Evolutionary conservation across 2,329 filamentous ascomycete species (phyloP).

Genomic region (Penicillium carneum): DNA sequence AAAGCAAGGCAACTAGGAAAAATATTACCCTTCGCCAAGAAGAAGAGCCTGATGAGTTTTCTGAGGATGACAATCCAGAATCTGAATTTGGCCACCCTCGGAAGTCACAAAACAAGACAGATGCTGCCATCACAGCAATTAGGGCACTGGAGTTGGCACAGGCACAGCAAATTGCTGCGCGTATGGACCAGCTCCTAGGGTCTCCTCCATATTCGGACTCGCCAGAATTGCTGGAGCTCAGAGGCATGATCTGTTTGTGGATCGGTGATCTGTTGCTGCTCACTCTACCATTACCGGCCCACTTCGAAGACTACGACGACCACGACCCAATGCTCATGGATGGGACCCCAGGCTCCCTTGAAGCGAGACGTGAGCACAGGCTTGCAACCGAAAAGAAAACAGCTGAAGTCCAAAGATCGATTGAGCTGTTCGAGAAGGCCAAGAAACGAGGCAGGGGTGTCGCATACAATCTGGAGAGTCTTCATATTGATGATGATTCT

Average conservation of each 20-base stretch:
- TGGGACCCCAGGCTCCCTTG: constrained; percentile 37
- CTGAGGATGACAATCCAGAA: constrained; percentile 44
- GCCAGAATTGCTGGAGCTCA: constrained; percentile 70
- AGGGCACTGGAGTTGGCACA: constrained; percentile 62
- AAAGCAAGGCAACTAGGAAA: constrained; percentile 59
- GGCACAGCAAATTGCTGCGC: constrained; percentile 68
- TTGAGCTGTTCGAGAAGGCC: constrained; percentile 46
- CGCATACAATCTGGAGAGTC: constrained; percentile 38
- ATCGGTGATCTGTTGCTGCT: constrained; percentile 68
- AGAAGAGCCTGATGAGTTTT: constrained; percentile 36
- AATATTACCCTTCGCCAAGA: constrained; percentile 43
- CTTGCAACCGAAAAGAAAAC: constrained; percentile 46
- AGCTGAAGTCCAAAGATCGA: constrained; percentile 43
- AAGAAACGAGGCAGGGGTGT: constrained; percentile 43
- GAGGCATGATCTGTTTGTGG: constrained; percentile 78
- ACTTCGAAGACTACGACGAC: constrained; percentile 24
- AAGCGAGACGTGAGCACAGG: constrained; percentile 42
- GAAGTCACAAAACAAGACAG: constrained; percentile 48
- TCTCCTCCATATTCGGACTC: constrained; percentile 75
- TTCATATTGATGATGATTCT: constrained; percentile 40
- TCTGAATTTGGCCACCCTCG: constrained; percentile 31
- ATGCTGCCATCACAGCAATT: constrained; percentile 45
- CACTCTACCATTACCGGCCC: constrained; percentile 38
- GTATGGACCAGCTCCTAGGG: constrained; percentile 74
- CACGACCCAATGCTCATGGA: constrained; percentile 32